phyloP scores from a whole-genome alignment of 2,329 filamentous ascomycete genomes.

The Claviceps digitariae region DNA sequence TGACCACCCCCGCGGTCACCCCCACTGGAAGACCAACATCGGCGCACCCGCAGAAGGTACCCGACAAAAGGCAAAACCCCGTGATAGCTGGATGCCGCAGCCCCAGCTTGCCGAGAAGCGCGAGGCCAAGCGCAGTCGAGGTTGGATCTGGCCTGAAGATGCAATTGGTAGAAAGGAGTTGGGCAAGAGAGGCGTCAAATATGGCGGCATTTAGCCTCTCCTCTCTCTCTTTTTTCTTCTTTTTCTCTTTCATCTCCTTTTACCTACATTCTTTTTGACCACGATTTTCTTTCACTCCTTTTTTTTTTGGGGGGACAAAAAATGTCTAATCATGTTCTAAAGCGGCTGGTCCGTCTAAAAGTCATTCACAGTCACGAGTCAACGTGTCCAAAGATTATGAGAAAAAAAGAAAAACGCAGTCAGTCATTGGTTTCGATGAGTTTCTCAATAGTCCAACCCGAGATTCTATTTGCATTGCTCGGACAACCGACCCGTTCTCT shows the following conservation, averaged over 20 bases:
- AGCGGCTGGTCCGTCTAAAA: background rate
- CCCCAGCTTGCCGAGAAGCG: conserved; percentile 62
- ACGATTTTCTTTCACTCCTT: no score
- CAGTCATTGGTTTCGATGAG: background rate
- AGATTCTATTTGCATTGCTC: background rate
- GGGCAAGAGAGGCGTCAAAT: conserved; percentile 50
- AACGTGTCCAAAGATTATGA: background rate
- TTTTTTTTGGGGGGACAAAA: background rate
- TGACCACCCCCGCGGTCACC: conserved; percentile 38
- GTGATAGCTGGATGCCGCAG: conserved; percentile 64
- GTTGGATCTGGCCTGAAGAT: conserved; percentile 67
- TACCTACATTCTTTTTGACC: background rate
- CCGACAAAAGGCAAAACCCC: conserved; percentile 52
- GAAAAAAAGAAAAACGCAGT: background rate
- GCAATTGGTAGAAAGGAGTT: conserved; percentile 58
- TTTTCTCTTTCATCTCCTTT: background rate
- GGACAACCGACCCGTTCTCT: background rate
- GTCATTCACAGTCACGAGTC: background rate
- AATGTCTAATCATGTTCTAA: background rate
- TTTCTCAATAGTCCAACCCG: background rate
- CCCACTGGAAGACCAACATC: conserved; percentile 55
- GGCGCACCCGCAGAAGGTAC: conserved; percentile 63
- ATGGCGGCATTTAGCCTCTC: conserved; percentile 22
- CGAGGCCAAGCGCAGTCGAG: conserved; percentile 58
- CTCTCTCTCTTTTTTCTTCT: no score